Conservation (phyloP, 768 basidiomycete genomes). For the Amyloporia xantha region DNA sequence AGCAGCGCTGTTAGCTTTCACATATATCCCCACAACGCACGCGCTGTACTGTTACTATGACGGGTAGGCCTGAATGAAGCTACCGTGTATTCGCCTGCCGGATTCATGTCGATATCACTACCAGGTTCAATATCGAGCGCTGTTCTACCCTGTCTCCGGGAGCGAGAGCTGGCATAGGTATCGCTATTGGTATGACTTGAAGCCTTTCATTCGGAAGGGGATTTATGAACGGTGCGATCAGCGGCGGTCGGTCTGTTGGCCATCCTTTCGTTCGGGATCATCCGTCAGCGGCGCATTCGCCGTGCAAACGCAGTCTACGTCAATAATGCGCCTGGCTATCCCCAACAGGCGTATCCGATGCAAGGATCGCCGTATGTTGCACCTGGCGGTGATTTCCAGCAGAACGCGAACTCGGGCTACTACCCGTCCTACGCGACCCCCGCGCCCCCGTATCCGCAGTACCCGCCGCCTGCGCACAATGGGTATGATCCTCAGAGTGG, state of each 20-base stretch:
- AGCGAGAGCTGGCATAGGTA: conserved; percentile 1
- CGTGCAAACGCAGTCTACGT: conserved; percentile 11
- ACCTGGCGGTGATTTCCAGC: not conserved
- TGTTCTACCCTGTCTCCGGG: not conserved
- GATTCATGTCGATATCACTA: not conserved
- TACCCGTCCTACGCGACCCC: not conserved
- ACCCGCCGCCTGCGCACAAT: conserved; percentile 8
- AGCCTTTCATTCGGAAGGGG: not conserved
- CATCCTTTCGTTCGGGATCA: not conserved
- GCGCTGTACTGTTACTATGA: not conserved
- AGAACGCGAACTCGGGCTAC: conserved; percentile 3
- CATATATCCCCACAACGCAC: not conserved
- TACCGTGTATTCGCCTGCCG: not conserved
- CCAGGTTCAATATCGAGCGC: not conserved
- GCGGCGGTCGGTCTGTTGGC: conserved; percentile 2
- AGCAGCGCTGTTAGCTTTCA: not conserved
- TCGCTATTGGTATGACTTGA: conserved; percentile 1
- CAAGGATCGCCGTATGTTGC: conserved; percentile 7
- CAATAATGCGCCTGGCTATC: not conserved
- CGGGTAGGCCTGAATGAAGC: not conserved
- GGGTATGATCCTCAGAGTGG: conserved; percentile 10
- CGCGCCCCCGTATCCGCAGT: conserved; percentile 10
- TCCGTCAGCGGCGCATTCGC: conserved; percentile 5
- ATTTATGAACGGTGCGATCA: not conserved
- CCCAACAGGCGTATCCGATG: not conserved